Conservation (phyloP, 805 yeast species). For the Middelhovenomyces tepae region DNA sequence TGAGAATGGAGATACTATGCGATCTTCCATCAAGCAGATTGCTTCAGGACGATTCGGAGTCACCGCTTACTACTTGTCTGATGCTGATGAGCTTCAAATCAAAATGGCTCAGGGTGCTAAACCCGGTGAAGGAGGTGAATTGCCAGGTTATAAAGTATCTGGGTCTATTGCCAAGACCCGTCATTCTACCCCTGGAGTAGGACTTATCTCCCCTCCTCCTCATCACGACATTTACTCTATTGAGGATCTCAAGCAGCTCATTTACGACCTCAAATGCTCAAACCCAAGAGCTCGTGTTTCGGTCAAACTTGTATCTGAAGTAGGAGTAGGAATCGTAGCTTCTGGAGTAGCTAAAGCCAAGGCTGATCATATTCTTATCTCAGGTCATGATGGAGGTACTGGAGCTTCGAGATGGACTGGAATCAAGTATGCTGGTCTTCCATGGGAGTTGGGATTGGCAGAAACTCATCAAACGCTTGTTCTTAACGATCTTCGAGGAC, state of each 20-base stretch:
- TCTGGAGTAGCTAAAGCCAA: conserved; percentile 99
- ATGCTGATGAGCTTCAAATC: conserved; percentile 95
- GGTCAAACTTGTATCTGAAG: conserved; percentile 93
- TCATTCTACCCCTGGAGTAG: conserved; percentile 95
- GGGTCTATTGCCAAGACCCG: conserved; percentile 85
- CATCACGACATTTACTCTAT: conserved; percentile 98
- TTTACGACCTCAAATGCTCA: conserved; percentile 92
- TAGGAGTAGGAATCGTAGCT: conserved; percentile 98
- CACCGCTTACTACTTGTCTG: conserved; percentile 86
- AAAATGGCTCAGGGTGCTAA: conserved; percentile 99
- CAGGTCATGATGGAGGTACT: conserved; percentile 99
- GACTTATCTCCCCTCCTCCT: conserved; percentile 96
- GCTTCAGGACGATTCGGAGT: conserved; percentile 99
- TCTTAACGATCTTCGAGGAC: conserved; percentile 88
- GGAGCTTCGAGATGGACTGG: conserved; percentile 99
- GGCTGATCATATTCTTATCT: conserved; percentile 89
- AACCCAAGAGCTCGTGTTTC: conserved; percentile 97
- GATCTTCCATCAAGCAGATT: conserved; percentile 96
- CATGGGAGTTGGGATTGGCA: conserved; percentile 98
- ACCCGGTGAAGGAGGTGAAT: conserved; percentile 99
- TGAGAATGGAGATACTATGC: conserved; percentile 92
- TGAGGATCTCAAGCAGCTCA: conserved; percentile 93
- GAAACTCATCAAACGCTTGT: conserved; percentile 97
- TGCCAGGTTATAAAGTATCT: conserved; percentile 90
- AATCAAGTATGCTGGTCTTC: conserved; percentile 93